These are phyloP conservation scores for Colletotrichum higginsianum DNA, from an alignment of 2,329 filamentous ascomycete genomes.

Conservation along the genomic window DNA sequence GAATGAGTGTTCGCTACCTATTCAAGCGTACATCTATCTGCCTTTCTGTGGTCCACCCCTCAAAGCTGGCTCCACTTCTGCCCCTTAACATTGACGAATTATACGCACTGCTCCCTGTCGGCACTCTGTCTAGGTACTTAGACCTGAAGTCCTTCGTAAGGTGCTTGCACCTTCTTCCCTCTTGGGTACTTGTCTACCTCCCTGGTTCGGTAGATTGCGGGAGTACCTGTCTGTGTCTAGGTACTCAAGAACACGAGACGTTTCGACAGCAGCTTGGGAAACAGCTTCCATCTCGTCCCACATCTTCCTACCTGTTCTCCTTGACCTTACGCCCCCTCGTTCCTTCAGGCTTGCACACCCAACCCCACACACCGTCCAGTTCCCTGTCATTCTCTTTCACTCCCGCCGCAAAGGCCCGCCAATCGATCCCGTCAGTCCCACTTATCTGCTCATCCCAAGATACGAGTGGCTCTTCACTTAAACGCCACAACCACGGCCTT, in stretches of 20 bases:
- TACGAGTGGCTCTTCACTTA: constrained; percentile 29
- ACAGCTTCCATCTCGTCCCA: constrained; percentile 9
- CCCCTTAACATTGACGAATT: constrained; percentile 15
- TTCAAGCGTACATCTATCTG: constrained; percentile 24
- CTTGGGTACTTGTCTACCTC: too few species aligned
- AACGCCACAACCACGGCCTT: constrained; percentile 17
- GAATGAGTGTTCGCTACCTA: background rate
- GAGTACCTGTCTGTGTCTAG: too few species aligned
- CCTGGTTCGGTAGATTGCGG: too few species aligned
- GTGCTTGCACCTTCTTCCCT: too few species aligned
- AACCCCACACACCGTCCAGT: background rate
- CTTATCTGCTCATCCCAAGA: constrained; percentile 15
- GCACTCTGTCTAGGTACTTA: constrained; percentile 20
- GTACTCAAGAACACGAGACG: constrained; percentile 21
- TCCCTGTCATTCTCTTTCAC: background rate
- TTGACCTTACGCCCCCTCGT: background rate
- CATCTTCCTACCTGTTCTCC: background rate
- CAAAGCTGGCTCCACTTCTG: background rate
- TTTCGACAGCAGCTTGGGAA: constrained; percentile 32
- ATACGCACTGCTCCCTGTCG: constrained; percentile 29
- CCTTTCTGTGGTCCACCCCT: constrained; percentile 3
- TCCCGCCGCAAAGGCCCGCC: constrained; percentile 1
- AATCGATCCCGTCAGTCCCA: constrained; percentile 17
- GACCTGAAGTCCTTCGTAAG: too few species aligned
- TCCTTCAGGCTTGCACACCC: background rate